Percentiles rank a stretch among this genome's conserved stretches.
Conservation (phyloP, 2,329 filamentous ascomycete genomes). For the Sphaerulina musiva region DNA sequence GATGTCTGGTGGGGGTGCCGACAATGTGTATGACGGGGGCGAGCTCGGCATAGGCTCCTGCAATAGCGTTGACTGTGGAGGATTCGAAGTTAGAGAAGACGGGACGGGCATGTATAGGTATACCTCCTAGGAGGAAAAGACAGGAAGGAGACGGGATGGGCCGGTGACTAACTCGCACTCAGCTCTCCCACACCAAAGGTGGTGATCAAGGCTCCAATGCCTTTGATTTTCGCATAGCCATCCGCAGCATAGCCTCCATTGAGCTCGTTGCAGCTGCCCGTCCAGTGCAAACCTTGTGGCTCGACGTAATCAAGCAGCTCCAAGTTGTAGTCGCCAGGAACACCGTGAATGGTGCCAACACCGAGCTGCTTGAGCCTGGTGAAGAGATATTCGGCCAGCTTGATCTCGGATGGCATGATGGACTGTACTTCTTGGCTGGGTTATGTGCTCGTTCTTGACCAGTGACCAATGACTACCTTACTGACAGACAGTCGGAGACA, state of each 20-base stretch:
- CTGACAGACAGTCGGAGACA: too few relatives aligned
- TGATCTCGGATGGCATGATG: slow-evolving; percentile 11
- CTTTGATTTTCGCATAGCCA: slow-evolving; percentile 13
- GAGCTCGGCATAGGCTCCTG: slow-evolving; percentile 40
- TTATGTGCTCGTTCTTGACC: too few relatives aligned
- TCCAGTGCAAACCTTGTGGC: slow-evolving; percentile 50
- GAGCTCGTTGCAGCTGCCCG: slow-evolving; percentile 33
- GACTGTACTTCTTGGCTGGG: too few relatives aligned
- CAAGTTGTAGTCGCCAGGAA: slow-evolving; percentile 42
- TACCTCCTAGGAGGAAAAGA: too few relatives aligned
- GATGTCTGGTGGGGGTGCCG: slow-evolving; percentile 11
- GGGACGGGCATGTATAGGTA: too few relatives aligned
- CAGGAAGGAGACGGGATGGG: background rate
- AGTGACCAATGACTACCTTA: too few relatives aligned
- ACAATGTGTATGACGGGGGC: slow-evolving; percentile 44
- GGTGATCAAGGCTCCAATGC: slow-evolving; percentile 46
- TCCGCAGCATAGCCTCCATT: slow-evolving; percentile 14
- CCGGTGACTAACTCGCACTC: slow-evolving; percentile 29
- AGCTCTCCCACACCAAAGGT: slow-evolving; percentile 55
- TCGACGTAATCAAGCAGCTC: slow-evolving; percentile 53
- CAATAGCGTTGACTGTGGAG: slow-evolving; percentile 37
- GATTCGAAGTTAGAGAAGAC: background rate
- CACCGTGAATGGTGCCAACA: slow-evolving; percentile 12
- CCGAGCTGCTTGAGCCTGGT: slow-evolving; percentile 14
- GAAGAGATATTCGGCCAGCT: slow-evolving; percentile 16